phyloP scores from a whole-genome alignment of 257 asterid species.

The Asclepias syriaca region DNA sequence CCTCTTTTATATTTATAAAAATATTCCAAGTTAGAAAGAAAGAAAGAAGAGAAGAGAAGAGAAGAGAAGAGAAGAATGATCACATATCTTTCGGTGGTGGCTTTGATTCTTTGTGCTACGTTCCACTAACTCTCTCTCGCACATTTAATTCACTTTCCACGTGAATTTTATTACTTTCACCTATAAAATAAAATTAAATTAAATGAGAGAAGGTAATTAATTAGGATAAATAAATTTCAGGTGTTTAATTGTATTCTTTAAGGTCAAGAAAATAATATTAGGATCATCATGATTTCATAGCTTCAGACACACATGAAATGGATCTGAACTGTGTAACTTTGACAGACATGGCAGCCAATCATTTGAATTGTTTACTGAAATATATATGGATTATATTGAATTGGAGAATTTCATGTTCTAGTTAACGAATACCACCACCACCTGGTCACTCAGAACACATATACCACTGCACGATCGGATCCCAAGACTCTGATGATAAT shows the following conservation, averaged over 20 bases:
- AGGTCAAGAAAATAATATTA: too few species aligned
- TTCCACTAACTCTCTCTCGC: constrained; percentile 15
- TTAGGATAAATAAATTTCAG: too few species aligned
- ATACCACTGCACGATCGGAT: background rate
- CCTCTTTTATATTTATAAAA: background rate
- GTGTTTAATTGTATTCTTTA: too few species aligned
- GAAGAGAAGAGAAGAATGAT: background rate
- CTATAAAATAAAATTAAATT: too few species aligned
- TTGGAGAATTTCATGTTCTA: background rate
- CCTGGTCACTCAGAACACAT: background rate
- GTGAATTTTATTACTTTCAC: background rate
- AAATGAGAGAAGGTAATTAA: too few species aligned
- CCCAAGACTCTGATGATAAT: background rate
- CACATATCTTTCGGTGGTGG: constrained; percentile 26
- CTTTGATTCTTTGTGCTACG: constrained; percentile 17
- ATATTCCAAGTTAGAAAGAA: constrained; percentile 14
- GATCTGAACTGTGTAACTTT: background rate
- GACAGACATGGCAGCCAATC: background rate
- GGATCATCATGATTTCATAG: background rate
- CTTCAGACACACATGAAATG: background rate
- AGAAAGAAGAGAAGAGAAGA: too few species aligned
- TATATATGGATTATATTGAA: background rate
- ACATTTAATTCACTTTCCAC: background rate
- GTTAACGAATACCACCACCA: background rate
- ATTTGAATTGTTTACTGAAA: background rate